A percentile compares a stretch with the other conserved stretches of the same genome.
These are phyloP conservation scores for Gleditsia sinensis DNA, from an alignment of 306 rosid species.

Conservation along the genomic window DNA sequence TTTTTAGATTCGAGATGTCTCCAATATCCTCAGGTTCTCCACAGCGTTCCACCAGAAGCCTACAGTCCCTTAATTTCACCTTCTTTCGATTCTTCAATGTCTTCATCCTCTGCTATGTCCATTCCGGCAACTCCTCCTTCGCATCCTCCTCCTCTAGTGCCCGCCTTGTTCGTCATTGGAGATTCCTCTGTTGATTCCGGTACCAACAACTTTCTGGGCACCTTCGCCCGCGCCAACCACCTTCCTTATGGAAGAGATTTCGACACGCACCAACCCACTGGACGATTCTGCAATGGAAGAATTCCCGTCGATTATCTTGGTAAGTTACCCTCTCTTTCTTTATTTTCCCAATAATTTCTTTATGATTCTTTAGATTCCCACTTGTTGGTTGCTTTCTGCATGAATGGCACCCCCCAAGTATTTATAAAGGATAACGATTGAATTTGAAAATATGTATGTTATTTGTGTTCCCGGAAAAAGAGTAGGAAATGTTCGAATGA, in stretches of 20 bases:
- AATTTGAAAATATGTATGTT: no score
- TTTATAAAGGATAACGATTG: no score
- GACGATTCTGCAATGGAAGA: conserved; percentile 82
- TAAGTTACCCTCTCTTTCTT: conserved; percentile 22
- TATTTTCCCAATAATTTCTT: background rate
- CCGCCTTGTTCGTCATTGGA: conserved; percentile 78
- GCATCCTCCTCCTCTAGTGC: conserved; percentile 46
- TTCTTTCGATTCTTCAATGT: conserved; percentile 24
- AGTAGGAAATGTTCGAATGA: no score
- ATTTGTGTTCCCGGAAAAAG: no score
- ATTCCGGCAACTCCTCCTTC: conserved; percentile 17
- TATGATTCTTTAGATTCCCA: background rate
- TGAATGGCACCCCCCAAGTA: no score
- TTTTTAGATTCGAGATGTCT: conserved; percentile 31
- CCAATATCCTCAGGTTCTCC: conserved; percentile 13
- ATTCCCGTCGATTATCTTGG: conserved; percentile 90
- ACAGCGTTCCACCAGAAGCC: background rate
- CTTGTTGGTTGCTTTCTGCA: no score
- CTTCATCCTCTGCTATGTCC: background rate
- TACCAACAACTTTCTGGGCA: conserved; percentile 76
- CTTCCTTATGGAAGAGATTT: conserved; percentile 86
- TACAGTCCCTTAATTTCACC: conserved; percentile 27
- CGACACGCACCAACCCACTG: conserved; percentile 80
- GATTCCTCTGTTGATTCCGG: conserved; percentile 90
- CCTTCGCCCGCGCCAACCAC: conserved; percentile 80